Evolutionary conservation across 768 basidiomycete genomes (phyloP), one percentile per base, ranked within the genome.

Genomic region (Mycena rosella): DNA sequence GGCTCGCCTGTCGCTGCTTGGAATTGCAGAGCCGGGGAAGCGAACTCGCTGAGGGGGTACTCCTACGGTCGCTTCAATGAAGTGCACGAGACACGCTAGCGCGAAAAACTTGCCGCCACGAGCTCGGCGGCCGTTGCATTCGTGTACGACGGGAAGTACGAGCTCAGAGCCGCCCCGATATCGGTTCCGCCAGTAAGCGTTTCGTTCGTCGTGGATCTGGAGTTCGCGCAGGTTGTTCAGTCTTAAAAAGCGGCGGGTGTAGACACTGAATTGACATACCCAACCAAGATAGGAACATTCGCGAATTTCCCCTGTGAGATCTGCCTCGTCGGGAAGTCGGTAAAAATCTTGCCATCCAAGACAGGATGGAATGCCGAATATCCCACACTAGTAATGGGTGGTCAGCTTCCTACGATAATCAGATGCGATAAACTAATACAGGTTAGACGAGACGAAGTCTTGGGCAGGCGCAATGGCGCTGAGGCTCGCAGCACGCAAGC

Each of bases 121-220:
- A 85, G 78, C 36, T 80, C 77, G n/a, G 68, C 62, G 45, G 86
- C 70, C 53, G 85, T 84, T 15, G 67, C 63, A 15, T 80, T 73
- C 9, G 81, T 81, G 14, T 88, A 76, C 9, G 75, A 74, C 0
- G 89, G 87, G 77, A 85, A 88, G 71, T 79, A 85, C 1, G 58
- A 29, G 32, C 79, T 74, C 36, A 88, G 70, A 7, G 81, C 80
- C 2, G 79, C 52, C 1, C 77, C 66, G 40, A 88, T 76, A 54
- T 81, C 77, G 18, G 69, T 70, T 2, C 85, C 83, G 14, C 81
- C 77, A 5, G 84, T 81, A 36, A 87, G 74, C 2, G 89, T 87
- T 72, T 91, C 89, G 55, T 91, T 89, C 9, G 88, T 86, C 3
- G 87, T 88, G 0, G 88, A 79, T 2, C 89, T 82, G 59, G 5